Base-by-base conservation (phyloP, 2,329 filamentous ascomycete genomes). In the Macrophomina phaseolina region DNA sequence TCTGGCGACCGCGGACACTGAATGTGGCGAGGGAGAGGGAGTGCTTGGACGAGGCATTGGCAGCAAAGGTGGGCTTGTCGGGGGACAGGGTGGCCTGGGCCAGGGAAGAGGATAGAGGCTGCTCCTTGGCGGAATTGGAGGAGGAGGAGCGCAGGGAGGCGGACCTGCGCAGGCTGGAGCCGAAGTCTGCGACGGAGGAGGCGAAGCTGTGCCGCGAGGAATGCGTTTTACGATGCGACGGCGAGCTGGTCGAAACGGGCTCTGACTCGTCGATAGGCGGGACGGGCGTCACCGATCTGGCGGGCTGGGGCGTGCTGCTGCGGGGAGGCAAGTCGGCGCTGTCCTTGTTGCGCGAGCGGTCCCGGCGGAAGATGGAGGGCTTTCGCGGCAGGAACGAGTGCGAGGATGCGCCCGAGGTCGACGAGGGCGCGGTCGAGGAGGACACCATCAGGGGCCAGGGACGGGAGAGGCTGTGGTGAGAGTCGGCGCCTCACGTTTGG, bases 71-170 rank as follows among this genome's bases (percentile, higher is more conserved):
- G 48, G 69, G 67, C 68, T 78, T 78, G 32, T 79, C 76, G 51
- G 77, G 75, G 34, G 78, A 77, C 68, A 74, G 70, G 61, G 77
- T 75, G 73, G 79, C 70, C 74, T 71, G 46, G 70, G 65, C 42
- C 76, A 78, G 64, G 74, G 73, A 55, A 34, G 45, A 46, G 11
- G 42, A 51, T 12, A 51, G 64, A 36, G n/a, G 64, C 68, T 73
- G 67, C 77, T 74, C 68, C 75, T 76, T 65, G 52, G 63, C 53
- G 52, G 73, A 75, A 55, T 69, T 67, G 58, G 72, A 74, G 55
- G 72, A 74, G 69, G 73, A 79, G 60, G 78, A 79, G 67, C 79
- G 78, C 34, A 82, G 73, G n/a, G 79, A 81, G 67, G 78, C 76
- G 63, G 75, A 75, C 40, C 79, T 71, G 36, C 79, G 77, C 68